Evolutionary conservation across 768 basidiomycete genomes (phyloP), one percentile per base, ranked within the genome.

Genomic region (Podaxis carcinomalis): DNA sequence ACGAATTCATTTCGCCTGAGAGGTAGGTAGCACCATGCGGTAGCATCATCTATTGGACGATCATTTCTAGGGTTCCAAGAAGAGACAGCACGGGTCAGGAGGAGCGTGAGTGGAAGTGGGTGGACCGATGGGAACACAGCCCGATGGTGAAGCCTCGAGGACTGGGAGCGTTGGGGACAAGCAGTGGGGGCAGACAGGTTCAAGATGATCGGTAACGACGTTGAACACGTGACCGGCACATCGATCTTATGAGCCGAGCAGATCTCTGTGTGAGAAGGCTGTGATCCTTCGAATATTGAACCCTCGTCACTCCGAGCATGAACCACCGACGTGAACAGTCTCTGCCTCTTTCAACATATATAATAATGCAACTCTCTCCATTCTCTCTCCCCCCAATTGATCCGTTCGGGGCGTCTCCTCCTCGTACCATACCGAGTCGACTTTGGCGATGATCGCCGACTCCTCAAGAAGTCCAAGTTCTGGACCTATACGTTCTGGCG

Each of bases 361-460:
- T 70, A 77, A 79, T 70, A 77, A 76, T 72, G 73, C 44, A 62
- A 27, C 44, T 53, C 59, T 63, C 63, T 64, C 60, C 55, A 65
- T 66, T 69, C 59, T 40, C 59, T 49, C 53, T 51, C 58, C 64
- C 64, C 64, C 61, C 70, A 62, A 66, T 70, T 75, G 75, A 78
- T 77, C 75, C 75, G 75, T 69, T 67, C 65, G 7, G 68, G 69
- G 66, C 70, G 64, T 66, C 67, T 68, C 65, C 61, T 55, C 62
- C 58, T 62, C 9, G 32, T 32, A 32, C 32, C 32, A 32, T 32
- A 32, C 32, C 32, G 32, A 59, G 62, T 68, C 68, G 63, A 64
- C 61, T 62, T 68, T 68, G 70, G 70, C 71, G 70, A 79, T 79
- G 78, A 74, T 76, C 66, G 70, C 74, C 65, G 74, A 73, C 65